phyloP scores from a whole-genome alignment of 805 yeast species.

The Pichia exigua region DNA sequence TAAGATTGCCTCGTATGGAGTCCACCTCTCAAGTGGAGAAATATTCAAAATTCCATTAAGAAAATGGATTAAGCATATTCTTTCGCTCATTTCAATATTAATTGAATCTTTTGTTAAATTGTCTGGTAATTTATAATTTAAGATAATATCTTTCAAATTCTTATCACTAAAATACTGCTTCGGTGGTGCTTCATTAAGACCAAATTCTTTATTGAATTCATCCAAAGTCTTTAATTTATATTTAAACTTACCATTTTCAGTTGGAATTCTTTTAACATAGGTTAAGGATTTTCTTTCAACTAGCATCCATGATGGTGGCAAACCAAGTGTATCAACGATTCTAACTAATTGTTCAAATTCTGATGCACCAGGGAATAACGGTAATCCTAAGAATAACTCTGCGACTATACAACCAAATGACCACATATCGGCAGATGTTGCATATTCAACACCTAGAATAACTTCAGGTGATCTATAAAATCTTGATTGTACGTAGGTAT shows the following conservation, averaged over 20 bases:
- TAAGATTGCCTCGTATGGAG: constrained; percentile 88
- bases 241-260: constrained; percentile 18
- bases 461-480: constrained; percentile 95
- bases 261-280: constrained; percentile 37
- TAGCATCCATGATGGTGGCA: constrained; percentile 93
- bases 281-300: constrained; percentile 79
- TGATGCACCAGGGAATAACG: constrained; percentile 89
- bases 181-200: constrained; percentile 63
- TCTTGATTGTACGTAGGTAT: constrained; percentile 87
- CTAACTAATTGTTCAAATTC: constrained; percentile 86
- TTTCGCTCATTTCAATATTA: constrained; percentile 67
- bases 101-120: constrained; percentile 44
- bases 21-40: constrained; percentile 92
- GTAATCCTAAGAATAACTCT: constrained; percentile 68
- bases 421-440: constrained; percentile 86
- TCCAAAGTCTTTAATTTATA: constrained; percentile 33
- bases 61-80: constrained; percentile 70
- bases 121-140: constrained; percentile 63
- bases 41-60: constrained; percentile 67
- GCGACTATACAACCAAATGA: constrained; percentile 54
- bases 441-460: constrained; percentile 82
- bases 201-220: constrained; percentile 44
- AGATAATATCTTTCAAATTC: constrained; percentile 61
- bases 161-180: constrained; percentile 70
- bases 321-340: constrained; percentile 73